These are phyloP conservation scores for Sphagnum fallax DNA, from an alignment of 228 moss, liverwort and hornwort genomes.

Conservation along the genomic window DNA sequence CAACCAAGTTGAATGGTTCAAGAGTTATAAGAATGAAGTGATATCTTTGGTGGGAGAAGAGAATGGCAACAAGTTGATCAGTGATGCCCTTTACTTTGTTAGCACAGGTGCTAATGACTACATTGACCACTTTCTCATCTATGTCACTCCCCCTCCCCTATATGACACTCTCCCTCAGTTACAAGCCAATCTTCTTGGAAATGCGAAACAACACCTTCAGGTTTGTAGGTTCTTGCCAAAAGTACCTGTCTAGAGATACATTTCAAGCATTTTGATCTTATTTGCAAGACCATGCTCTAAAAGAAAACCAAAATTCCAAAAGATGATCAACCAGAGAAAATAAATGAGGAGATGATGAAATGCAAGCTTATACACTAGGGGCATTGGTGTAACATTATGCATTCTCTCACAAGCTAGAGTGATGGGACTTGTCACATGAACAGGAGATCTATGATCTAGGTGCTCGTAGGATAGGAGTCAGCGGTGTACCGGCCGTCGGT, in stretches of 20 bases:
- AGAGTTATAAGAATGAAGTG: neutral
- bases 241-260: too few species aligned
- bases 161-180: neutral
- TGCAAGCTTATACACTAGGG: too few species aligned
- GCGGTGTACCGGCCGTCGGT: neutral
- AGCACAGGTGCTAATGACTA: constrained; percentile 1
- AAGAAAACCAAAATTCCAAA: too few species aligned
- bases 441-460: constrained; percentile 1
- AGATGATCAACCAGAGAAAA: too few species aligned
- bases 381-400: too few species aligned
- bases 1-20: neutral
- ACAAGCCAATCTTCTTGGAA: neutral
- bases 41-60: neutral
- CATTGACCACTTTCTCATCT: neutral
- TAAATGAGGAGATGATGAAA: too few species aligned
- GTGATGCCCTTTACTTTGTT: neutral
- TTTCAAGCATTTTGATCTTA: neutral
- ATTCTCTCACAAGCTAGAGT: too few species aligned
- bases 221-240: neutral
- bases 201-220: neutral
- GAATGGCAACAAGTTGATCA: neutral
- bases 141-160: neutral
- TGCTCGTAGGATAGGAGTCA: neutral
- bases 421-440: too few species aligned
- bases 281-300: too few species aligned